Conservation (phyloP, 768 basidiomycete genomes). For the Tubosaeta sp. region DNA sequence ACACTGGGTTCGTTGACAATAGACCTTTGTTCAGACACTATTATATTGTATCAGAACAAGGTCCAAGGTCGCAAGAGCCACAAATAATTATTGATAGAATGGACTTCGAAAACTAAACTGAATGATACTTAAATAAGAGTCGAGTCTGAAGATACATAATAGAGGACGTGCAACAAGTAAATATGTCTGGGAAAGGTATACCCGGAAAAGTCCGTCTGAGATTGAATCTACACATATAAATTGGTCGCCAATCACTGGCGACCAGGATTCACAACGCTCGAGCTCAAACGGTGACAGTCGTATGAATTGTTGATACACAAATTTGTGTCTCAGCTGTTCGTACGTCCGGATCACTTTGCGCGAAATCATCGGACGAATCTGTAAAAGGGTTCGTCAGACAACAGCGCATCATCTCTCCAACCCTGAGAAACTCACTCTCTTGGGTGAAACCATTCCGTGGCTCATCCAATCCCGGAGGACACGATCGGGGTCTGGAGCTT, state of each 20-base stretch:
- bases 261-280: not conserved
- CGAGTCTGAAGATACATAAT: too few relatives aligned
- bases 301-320: not conserved
- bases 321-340: not conserved
- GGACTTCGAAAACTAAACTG: too few relatives aligned
- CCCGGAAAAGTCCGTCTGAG: not conserved
- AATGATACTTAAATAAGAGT: too few relatives aligned
- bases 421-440: not conserved
- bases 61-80: too few relatives aligned
- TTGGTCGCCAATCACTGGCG: not conserved
- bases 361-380: not conserved
- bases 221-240: not conserved
- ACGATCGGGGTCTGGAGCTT: constrained; percentile 3
- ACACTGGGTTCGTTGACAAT: constrained; percentile 1
- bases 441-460: not conserved
- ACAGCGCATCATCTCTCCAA: not conserved
- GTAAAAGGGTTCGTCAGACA: not conserved
- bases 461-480: not conserved
- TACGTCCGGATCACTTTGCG: constrained; percentile 10
- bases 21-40: too few relatives aligned
- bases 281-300: constrained; percentile 4
- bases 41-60: too few relatives aligned
- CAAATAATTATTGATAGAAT: too few relatives aligned
- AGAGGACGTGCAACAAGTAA: too few relatives aligned
- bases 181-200: not conserved